Evolutionary conservation across 768 basidiomycete species (phyloP), one percentile per base, ranked within the genome.

Genomic region (Punctularia strigosozonata): DNA sequence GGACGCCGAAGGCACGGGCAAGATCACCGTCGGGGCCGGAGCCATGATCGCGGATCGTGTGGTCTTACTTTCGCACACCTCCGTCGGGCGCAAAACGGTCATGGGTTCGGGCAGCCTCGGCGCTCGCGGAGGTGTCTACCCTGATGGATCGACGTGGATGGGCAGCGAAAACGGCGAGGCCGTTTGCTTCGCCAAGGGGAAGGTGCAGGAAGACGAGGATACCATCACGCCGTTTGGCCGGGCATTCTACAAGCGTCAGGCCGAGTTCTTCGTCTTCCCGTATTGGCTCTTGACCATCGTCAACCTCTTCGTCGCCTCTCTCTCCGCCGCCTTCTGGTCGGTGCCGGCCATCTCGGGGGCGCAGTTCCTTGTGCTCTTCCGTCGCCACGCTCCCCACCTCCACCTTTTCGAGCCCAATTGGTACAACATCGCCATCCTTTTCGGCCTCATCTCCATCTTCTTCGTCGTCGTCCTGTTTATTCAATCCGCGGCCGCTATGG

Each of bases 11-110:
- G 68, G 68, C 10, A 50, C 65, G 7, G 56, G 46, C 7, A 63
- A 56, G 39, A 63, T 70, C 32, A 48, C 52, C 6, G 61, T 70
- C 42, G 61, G 53, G n/a, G 53, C 53, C 30, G 68, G 68, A 58
- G 66, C 67, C 20, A 70, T 69, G 68, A 62, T 70, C 21, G 67
- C 67, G n/a, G 68, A 70, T 47, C 63, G 66, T 5, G 62, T 64
- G 5, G 59, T 70, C 3, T 54, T 70, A n/a, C 55, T 67, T 17
- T 67, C 68, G 6, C 61, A 62, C 28, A 58, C 60, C 15, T 51
- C 48, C 13, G 53, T 70, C 20, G 65, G 68, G 10, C 26, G 10
- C 26, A 28, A 28, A 15, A 8, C 26, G 26, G 15, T 8, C 15
- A 15, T 28, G 26, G 26, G 15, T 15, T 28, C 26, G 26, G 8